phyloP scores from a whole-genome alignment of 2,329 filamentous ascomycete genomes.

The Colletotrichum phormii region DNA sequence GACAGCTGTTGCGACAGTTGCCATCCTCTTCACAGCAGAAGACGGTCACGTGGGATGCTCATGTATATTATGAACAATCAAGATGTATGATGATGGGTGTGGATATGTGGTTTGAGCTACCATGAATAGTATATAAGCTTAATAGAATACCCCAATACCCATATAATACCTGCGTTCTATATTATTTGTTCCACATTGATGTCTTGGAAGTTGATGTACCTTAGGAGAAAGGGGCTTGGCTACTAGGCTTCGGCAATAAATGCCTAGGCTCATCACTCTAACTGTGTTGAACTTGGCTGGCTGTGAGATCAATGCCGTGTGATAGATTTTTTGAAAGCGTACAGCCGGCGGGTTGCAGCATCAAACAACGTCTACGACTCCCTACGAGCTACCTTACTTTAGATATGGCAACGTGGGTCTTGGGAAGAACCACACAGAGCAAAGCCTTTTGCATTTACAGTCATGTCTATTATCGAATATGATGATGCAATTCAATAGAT shows the following conservation, averaged over 20 bases:
- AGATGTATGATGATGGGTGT: background rate
- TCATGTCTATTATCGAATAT: background rate
- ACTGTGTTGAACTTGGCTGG: too few relatives aligned
- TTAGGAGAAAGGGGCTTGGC: too few relatives aligned
- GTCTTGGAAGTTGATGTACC: background rate
- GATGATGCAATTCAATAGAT: background rate
- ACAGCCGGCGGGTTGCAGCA: background rate
- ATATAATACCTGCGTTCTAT: background rate
- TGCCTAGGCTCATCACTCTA: too few relatives aligned
- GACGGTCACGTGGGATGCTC: background rate
- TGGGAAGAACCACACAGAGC: background rate
- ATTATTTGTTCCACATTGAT: background rate
- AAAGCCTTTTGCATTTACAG: too few relatives aligned
- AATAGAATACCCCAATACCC: background rate
- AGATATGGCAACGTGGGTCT: background rate
- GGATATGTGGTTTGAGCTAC: background rate
- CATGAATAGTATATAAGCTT: background rate
- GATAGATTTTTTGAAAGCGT: background rate
- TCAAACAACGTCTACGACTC: background rate
- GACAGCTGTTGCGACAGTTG: background rate
- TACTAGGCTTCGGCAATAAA: too few relatives aligned
- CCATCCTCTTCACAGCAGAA: background rate
- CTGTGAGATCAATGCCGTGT: too few relatives aligned
- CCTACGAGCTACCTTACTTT: background rate
- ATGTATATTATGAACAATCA: slow-evolving; percentile 8